A percentile compares a stretch with the other conserved stretches of the same genome.
Evolutionary conservation across 2,329 filamentous ascomycete species (phyloP).

Genomic region (Aspergillus vadensis): DNA sequence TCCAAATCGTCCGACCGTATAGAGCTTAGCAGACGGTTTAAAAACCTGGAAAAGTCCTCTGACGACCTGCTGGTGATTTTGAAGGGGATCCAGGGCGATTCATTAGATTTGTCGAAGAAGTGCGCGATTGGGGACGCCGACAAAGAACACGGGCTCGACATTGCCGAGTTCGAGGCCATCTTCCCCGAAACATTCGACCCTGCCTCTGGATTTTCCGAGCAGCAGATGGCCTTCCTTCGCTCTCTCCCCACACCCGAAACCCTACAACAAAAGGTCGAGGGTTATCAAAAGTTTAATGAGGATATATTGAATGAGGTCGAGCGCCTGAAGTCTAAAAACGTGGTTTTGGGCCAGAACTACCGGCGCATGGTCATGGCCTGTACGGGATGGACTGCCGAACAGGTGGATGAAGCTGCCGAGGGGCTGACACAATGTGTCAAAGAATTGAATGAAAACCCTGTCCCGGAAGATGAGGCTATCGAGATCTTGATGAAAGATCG

Average conservation of each 20-base stretch:
- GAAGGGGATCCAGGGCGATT: slow-evolving; percentile 50
- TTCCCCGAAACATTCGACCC: slow-evolving; percentile 44
- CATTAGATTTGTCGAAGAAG: slow-evolving; percentile 49
- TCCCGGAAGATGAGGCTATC: slow-evolving; percentile 47
- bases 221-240: slow-evolving; percentile 47
- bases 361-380: slow-evolving; percentile 84
- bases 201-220: slow-evolving; percentile 44
- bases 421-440: slow-evolving; percentile 83
- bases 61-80: slow-evolving; percentile 67
- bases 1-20: slow-evolving; percentile 64
- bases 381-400: slow-evolving; percentile 73
- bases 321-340: slow-evolving; percentile 74
- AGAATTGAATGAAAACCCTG: slow-evolving; percentile 64
- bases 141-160: slow-evolving; percentile 41
- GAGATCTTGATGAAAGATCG: slow-evolving; percentile 49
- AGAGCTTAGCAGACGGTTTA: slow-evolving; percentile 69
- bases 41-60: slow-evolving; percentile 74
- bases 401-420: slow-evolving; percentile 79
- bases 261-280: slow-evolving; percentile 68
- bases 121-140: slow-evolving; percentile 53
- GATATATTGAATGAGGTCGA: slow-evolving; percentile 68
- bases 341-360: slow-evolving; percentile 84
- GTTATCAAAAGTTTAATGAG: slow-evolving; percentile 69
- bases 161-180: slow-evolving; percentile 36
- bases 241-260: slow-evolving; percentile 61